Conservation (phyloP, 768 basidiomycete genomes). For the Suillus cothurnatus region DNA sequence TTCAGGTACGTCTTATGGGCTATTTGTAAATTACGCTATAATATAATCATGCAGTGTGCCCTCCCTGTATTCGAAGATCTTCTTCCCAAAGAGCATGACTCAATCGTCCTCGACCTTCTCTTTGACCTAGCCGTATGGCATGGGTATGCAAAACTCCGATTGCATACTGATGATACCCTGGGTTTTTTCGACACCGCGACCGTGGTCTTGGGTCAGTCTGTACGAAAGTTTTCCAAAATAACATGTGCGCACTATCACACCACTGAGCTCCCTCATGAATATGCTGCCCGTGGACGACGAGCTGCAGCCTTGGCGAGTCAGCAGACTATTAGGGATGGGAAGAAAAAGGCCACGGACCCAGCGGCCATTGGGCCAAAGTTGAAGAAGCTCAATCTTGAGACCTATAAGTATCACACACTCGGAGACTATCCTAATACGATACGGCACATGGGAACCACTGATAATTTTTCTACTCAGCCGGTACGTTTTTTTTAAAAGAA, state of each 20-base stretch:
- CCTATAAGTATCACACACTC: no score
- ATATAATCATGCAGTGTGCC: conserved; percentile 28
- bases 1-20: neutral
- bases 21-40: no score
- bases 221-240: conserved; percentile 26
- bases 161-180: conserved; percentile 1
- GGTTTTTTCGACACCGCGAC: conserved; percentile 23
- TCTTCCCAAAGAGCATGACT: conserved; percentile 18
- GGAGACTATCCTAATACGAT: no score
- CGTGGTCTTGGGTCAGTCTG: conserved; percentile 19
- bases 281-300: conserved; percentile 25
- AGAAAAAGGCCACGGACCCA: no score
- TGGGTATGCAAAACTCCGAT: conserved; percentile 11
- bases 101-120: conserved; percentile 12
- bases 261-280: conserved; percentile 31
- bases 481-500: no score
- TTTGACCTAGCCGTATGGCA: conserved; percentile 12
- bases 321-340: no score
- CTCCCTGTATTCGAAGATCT: conserved; percentile 42
- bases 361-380: no score
- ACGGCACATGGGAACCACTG: no score
- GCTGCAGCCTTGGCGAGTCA: no score
- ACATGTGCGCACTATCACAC: conserved; percentile 30
- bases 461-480: no score
- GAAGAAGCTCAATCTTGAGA: no score